Base-by-base conservation (phyloP, 1,284 basidiomycete genomes). In the Apiotrichum akiyoshidainum region DNA sequence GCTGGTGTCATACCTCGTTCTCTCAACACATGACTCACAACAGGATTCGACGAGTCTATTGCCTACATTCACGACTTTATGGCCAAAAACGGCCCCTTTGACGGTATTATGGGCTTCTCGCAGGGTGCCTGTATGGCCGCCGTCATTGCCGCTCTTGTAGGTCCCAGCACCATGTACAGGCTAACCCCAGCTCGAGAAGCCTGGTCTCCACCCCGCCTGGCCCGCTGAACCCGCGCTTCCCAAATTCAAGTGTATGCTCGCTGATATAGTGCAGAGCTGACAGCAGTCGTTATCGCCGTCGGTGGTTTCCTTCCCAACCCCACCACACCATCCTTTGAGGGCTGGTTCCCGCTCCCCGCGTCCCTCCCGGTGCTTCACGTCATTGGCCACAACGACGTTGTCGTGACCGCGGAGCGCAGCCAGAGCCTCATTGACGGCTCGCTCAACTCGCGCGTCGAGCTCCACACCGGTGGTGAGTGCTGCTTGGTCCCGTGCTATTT, bases 111-210 rank as follows among this genome's bases (percentile, higher is more conserved):
- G 71, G 90, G 89, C 10, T 91, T 91, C 76, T 89, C 88, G 57
- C 90, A 93, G 78, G 90, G 90, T 34, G 90, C 87, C 16, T 86
- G 85, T 14, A 84, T 92, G 80, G 90, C 89, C 33, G 86, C 85
- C 8, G 69, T 91, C 31, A 77, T 92, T 35, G 78, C 87, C 46
- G 87, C 89, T 42, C 71, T 92, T 71, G 90, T 90, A 68, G 52
- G 84, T 76, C 14, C n/a, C 6, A 17, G 17, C 14, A 4, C 34
- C 22, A 58, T 46, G n/a, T n/a, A n/a, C 56, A 52, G 44, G 9
- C 21, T 13, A 45, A 13, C 19, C 48, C 12, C 62, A 84, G 82
- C 77, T 85, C 31, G 83, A 84, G 66, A 80, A 80, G 59, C 84
- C 84, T 0, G 73, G 83, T 10, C 64, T 81, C 2, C 84, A 87